phyloP scores from a whole-genome alignment of 306 rosid species.

The Lablab purpureus region DNA sequence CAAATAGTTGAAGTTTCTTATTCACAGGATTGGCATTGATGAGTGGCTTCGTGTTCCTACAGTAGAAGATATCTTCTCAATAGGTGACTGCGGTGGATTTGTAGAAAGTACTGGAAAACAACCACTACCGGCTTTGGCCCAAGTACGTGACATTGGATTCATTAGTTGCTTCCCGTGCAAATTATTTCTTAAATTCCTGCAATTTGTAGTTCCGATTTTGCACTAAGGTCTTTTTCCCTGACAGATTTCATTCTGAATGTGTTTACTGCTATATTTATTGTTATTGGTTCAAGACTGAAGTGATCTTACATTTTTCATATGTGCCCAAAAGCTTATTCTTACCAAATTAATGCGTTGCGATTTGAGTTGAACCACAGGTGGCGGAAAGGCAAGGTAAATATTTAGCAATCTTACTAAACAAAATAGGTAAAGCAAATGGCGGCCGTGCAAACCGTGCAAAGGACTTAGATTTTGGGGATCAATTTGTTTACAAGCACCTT shows the following conservation, averaged over 20 bases:
- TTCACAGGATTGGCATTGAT: slow-evolving; percentile 86
- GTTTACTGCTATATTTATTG: slow-evolving; percentile 16
- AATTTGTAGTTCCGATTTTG: slow-evolving; percentile 9
- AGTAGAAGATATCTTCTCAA: slow-evolving; percentile 76
- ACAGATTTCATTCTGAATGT: slow-evolving; percentile 29
- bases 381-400: slow-evolving; percentile 98
- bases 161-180: not conserved
- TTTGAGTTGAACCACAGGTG: slow-evolving; percentile 61
- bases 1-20: slow-evolving; percentile 5
- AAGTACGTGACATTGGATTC: slow-evolving; percentile 56
- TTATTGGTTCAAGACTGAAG: slow-evolving; percentile 12
- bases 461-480: slow-evolving; percentile 65
- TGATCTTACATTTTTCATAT: slow-evolving; percentile 21
- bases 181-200: slow-evolving; percentile 35
- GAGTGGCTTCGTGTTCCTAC: slow-evolving; percentile 92
- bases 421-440: slow-evolving; percentile 75
- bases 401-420: slow-evolving; percentile 70
- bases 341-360: slow-evolving; percentile 11
- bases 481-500: slow-evolving; percentile 87
- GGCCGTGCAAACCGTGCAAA: slow-evolving; percentile 65
- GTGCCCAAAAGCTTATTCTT: slow-evolving; percentile 7
- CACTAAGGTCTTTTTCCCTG: not conserved
- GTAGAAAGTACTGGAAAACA: slow-evolving; percentile 91
- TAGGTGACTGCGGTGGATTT: slow-evolving; percentile 96
- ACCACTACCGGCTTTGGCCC: slow-evolving; percentile 92